Evolutionary conservation across 2,329 filamentous ascomycete genomes (phyloP).

Genomic region (Intubia oerlemansii): DNA sequence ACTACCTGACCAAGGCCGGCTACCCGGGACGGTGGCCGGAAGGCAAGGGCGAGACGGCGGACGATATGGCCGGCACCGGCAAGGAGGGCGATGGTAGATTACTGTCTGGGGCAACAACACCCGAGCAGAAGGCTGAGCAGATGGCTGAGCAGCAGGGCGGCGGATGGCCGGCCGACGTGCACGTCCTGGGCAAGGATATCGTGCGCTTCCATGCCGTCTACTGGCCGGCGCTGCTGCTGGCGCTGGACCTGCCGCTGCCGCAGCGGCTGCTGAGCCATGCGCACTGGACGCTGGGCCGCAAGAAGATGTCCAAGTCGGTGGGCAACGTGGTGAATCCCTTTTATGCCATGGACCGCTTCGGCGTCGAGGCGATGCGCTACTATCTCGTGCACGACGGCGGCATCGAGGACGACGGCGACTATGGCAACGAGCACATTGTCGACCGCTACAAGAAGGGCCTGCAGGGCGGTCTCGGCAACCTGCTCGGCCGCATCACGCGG

Average conservation of each 20-base stretch:
- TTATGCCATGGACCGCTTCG: slow-evolving; percentile 74
- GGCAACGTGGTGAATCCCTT: slow-evolving; percentile 94
- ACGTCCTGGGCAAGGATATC: slow-evolving; percentile 93
- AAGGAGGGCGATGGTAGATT: neutral
- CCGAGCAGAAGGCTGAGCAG: slow-evolving; percentile 19
- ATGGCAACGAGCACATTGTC: slow-evolving; percentile 59
- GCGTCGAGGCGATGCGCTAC: slow-evolving; percentile 70
- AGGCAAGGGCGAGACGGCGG: slow-evolving; percentile 1
- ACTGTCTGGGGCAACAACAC: too few species aligned
- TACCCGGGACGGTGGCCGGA: slow-evolving; percentile 51
- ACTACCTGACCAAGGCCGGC: slow-evolving; percentile 75
- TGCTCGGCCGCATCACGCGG: slow-evolving; percentile 48
- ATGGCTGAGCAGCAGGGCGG: slow-evolving; percentile 16
- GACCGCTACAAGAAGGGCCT: slow-evolving; percentile 61
- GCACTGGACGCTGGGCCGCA: slow-evolving; percentile 81
- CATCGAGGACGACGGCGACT: slow-evolving; percentile 59
- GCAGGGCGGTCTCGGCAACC: slow-evolving; percentile 59
- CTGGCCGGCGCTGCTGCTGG: slow-evolving; percentile 92
- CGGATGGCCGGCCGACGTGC: slow-evolving; percentile 79
- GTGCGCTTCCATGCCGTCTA: slow-evolving; percentile 92
- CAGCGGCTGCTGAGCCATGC: slow-evolving; percentile 70
- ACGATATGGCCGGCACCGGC: slow-evolving; percentile 1
- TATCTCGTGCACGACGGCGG: slow-evolving; percentile 70
- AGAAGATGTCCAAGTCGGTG: slow-evolving; percentile 92
- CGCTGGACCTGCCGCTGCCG: slow-evolving; percentile 58